phyloP scores from a whole-genome alignment of 164 flowering plant species.

The Vitis cinerea region DNA sequence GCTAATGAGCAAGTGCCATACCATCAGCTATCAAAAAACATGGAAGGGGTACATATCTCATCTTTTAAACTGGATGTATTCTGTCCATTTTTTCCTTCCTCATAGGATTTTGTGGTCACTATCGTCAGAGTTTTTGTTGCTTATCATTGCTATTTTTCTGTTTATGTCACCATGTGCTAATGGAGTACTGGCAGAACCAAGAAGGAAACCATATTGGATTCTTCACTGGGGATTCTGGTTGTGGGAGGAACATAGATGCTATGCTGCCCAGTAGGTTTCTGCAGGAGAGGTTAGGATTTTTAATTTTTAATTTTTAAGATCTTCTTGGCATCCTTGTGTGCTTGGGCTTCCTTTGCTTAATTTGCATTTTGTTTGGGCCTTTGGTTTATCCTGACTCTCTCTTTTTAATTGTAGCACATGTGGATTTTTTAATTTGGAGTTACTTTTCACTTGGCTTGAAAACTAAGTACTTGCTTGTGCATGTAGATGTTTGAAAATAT shows the following conservation, averaged over 20 bases:
- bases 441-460: background rate
- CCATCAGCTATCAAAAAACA: constrained; percentile 12
- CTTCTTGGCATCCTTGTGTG: background rate
- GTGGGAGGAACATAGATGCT: constrained; percentile 8
- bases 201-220: constrained; percentile 17
- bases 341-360: background rate
- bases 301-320: background rate
- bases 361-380: background rate
- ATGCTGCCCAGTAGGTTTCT: constrained; percentile 10
- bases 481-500: background rate
- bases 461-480: constrained; percentile 1
- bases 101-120: background rate
- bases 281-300: constrained; percentile 15
- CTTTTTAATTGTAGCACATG: background rate
- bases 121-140: background rate
- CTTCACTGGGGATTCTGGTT: constrained; percentile 17
- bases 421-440: background rate
- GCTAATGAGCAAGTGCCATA: constrained; percentile 23
- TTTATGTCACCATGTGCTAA: background rate
- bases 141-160: background rate
- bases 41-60: constrained; percentile 23
- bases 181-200: constrained; percentile 27
- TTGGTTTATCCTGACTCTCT: background rate
- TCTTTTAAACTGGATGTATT: constrained; percentile 5
- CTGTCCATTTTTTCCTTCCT: background rate